Base-by-base conservation (phyloP, 495 filamentous ascomycete genomes). In the Extremus antarcticus region DNA sequence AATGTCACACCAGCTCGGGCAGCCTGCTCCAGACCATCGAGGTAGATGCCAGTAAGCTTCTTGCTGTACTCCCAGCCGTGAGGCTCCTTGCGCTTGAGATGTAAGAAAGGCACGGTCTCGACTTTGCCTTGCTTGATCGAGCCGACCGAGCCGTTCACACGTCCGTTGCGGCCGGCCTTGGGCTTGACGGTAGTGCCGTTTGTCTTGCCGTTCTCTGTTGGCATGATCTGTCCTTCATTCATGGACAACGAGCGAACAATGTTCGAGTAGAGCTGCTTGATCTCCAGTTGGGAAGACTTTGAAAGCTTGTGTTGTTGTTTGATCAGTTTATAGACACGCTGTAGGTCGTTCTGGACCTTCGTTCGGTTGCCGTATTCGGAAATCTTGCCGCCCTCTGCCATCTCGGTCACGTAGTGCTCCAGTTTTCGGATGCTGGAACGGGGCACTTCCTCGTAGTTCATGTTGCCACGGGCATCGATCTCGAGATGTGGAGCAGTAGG, bases 11-110 rank as follows among this genome's bases (percentile, higher is more conserved):
- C 92, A 29, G 80, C 75, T 58, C 80, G 85, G 61, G 94, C 92
- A 59, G 90, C 88, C 51, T 88, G 77, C 71, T 95, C 88, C 43
- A 99, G 70, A 47, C 90, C 87, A 61, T 96, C 88, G 13, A 99
- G 77, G 64, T 97, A 99, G 62, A 87, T 65, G 22, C 88, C 87
- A 21, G 92, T 96, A 39, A 97, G 78, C 74, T 91, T 95, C 78
- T 96, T 97, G 79, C 86, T 95, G 74, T 96, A 99, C 67, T 99
- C 90, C 92, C 92, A 99, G 53, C 91, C 90, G 65, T 95, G 84
- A 57, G 88, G 82, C 40, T 84, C 83, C 76, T 96, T 95, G 66
- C 90, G 85, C 78, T 94, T 95, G 47, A 99, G 75, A 67, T 99
- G 92, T 47, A 99, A 74, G 80, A 99, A 99, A 19, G 92, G 92